These are phyloP conservation scores for Leccinum sublutescens DNA, from an alignment of 768 basidiomycete species.

Conservation along the genomic window DNA sequence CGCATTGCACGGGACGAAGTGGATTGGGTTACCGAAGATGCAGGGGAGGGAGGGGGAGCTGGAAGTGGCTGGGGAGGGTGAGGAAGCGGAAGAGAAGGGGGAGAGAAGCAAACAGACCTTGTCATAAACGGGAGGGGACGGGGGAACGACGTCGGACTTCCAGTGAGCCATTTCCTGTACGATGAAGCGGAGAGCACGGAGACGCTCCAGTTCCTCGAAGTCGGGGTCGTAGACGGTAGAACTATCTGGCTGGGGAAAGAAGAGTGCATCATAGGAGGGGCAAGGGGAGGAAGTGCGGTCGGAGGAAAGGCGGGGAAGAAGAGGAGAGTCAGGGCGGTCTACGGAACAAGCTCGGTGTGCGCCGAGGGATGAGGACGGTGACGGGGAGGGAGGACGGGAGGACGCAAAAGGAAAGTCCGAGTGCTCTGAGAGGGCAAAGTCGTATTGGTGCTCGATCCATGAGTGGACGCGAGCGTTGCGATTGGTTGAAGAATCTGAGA, in stretches of 20 bases:
- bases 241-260: conserved; percentile 27
- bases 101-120: conserved; percentile 8
- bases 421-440: conserved; percentile 33
- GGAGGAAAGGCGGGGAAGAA: conserved; percentile 28
- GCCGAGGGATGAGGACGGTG: conserved; percentile 33
- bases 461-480: conserved; percentile 34
- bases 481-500: conserved; percentile 19
- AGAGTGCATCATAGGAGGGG: conserved; percentile 35
- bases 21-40: conserved; percentile 27
- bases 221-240: conserved; percentile 8
- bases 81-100: neutral
- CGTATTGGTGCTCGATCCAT: conserved; percentile 37
- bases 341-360: conserved; percentile 20
- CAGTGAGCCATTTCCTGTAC: conserved; percentile 36
- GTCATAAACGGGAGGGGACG: conserved; percentile 7
- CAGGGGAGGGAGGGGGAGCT: conserved; percentile 27
- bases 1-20: conserved; percentile 28
- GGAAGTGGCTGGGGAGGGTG: conserved; percentile 16
- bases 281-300: conserved; percentile 24
- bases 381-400: conserved; percentile 25
- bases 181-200: conserved; percentile 36
- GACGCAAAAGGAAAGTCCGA: conserved; percentile 2
- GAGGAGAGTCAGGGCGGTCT: conserved; percentile 32
- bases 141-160: conserved; percentile 8
- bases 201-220: conserved; percentile 31